phyloP scores from a whole-genome alignment of 1,284 basidiomycete genomes.

The Phenoliferia sp. region DNA sequence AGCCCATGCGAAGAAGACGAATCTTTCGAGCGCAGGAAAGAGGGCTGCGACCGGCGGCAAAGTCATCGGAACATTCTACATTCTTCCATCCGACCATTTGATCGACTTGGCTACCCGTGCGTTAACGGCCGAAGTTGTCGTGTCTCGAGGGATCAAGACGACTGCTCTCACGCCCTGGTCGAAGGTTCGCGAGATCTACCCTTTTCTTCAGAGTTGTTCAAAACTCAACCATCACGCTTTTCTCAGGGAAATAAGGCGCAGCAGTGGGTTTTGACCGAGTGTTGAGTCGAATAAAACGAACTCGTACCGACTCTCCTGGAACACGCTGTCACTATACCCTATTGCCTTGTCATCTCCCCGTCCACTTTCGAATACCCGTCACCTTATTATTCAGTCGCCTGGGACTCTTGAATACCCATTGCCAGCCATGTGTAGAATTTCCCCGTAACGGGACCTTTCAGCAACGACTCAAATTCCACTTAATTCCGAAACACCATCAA shows the following conservation, averaged over 20 bases:
- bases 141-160: not conserved
- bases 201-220: no score
- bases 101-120: conserved; percentile 2
- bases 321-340: not conserved
- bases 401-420: no score
- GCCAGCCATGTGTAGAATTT: no score
- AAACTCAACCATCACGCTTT: no score
- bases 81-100: conserved; percentile 8
- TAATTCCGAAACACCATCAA: no score
- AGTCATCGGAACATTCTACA: conserved; percentile 1
- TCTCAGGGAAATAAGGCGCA: not conserved
- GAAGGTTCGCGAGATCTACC: no score
- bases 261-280: not conserved
- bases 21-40: no score
- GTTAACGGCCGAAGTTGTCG: not conserved
- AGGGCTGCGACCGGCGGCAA: not conserved
- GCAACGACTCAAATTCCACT: no score
- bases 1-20: not conserved
- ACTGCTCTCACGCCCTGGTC: not conserved
- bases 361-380: no score
- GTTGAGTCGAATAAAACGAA: not conserved
- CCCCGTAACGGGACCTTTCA: no score
- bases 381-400: no score
- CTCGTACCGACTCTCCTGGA: not conserved
- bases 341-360: not conserved